Percentiles rank a stretch among this genome's conserved stretches.
Evolutionary conservation across 768 basidiomycete species (phyloP).

Genomic region (Lactarius akahatsu): DNA sequence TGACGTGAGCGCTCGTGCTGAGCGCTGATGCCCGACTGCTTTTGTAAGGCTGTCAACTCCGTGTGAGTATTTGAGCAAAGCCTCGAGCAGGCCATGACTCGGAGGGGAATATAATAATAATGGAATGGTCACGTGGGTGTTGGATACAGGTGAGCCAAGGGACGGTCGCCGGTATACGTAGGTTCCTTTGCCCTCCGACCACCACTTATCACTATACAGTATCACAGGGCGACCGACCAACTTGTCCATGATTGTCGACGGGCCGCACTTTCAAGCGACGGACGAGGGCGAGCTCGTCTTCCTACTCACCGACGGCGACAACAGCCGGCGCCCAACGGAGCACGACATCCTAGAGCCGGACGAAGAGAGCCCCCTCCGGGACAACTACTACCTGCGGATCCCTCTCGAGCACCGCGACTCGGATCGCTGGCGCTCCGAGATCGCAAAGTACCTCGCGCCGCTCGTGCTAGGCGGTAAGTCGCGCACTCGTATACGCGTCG

Average conservation of each 20-base stretch:
- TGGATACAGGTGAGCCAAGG: no score
- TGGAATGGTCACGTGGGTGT: no score
- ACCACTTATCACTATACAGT: neutral
- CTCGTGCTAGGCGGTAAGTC: constrained; percentile 22
- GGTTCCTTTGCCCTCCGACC: neutral
- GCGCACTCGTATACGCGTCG: neutral
- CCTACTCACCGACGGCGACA: constrained; percentile 16
- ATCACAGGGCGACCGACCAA: neutral
- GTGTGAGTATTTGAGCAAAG: no score
- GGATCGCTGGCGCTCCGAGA: constrained; percentile 19
- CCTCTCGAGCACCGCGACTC: constrained; percentile 19
- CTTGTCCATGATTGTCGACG: neutral
- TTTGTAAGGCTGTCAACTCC: no score
- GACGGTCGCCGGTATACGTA: no score
- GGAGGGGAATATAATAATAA: no score
- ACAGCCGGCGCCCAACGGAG: constrained; percentile 15
- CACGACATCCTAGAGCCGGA: constrained; percentile 17
- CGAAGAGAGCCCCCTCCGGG: neutral
- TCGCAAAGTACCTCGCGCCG: constrained; percentile 23
- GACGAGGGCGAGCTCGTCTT: neutral
- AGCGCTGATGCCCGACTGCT: no score
- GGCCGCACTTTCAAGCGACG: constrained; percentile 9
- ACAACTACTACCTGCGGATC: constrained; percentile 20
- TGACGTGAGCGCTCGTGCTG: no score
- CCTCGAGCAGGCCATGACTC: no score